Base-by-base conservation (phyloP, 176 grass and related monocot species). In the Elymus sibiricus region DNA sequence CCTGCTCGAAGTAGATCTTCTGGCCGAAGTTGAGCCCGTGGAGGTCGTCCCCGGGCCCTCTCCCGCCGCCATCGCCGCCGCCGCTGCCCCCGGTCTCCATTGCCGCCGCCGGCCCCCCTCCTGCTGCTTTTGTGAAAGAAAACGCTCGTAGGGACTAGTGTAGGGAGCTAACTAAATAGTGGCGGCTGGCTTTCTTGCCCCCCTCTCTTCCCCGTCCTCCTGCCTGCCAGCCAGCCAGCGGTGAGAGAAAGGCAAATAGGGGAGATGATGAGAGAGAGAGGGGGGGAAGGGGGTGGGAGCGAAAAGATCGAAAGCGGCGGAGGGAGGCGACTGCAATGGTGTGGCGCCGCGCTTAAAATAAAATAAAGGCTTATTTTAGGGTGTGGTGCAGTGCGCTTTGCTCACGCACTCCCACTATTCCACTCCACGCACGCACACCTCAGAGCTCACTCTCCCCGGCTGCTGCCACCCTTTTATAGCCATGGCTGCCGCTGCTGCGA, bases 1-100 rank as follows among this genome's bases (percentile, higher is more conserved):
- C 85, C 43, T 98, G 93, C 73, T 93, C 97, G 82, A 98, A 98
- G 92, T 98, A 98, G 69, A 94, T 89, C 88, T 95, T 98, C 86
- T 98, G 84, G 44, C 97, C 97, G 42, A 98, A 98, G 77, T 91
- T 95, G 78, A 95, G 94, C 64, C 90, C 92, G 78, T 82, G 89
- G 29, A 89, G 79, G 61, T 95, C 89, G 53, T 98, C 91, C 15
- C 74, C 73, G 8, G 73, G 44, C 5, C 73, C 4, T 11, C 87
- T 37, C 8, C 90, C 59, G 17, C 79, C 79, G 3, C 74, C 63
- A 16, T 5, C 42, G 11, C 72, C 61, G 17, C 74, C 68, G 15
- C 85, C 86, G 82, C 85, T 62, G 72, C 70, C 58, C 64, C 78
- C 86, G 19, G 84, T 73, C 44, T 86, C 97, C 91, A 95, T 95